Base-by-base conservation (phyloP, 306 rosid species). In the Malus asiatica region DNA sequence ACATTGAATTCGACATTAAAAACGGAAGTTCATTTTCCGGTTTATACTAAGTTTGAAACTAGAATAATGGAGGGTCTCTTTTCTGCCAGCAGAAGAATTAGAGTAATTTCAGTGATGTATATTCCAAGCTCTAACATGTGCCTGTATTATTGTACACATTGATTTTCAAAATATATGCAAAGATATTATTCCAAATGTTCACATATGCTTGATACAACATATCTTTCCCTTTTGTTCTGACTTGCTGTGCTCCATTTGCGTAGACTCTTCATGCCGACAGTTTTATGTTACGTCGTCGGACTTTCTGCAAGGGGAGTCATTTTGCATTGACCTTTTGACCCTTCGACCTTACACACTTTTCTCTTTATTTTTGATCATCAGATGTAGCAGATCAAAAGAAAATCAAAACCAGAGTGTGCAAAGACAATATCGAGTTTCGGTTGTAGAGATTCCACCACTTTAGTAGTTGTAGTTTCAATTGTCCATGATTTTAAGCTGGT, bases 31-130 rank as follows among this genome's bases (percentile, higher is more conserved):
- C 70, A 78, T 81, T 77, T 81, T 48, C 75, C 53, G 84, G 74
- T 75, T 78, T 84, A 58, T 14, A 35, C 64, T 35, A n/a, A 67
- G 58, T 65, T 25, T 69, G 84, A 35, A 79, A 77, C 84, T 81
- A 80, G 73, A 91, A 88, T 85, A 88, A 88, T 67, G 78, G 78
- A 22, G 64, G 30, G 23, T 33, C 44, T 20, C 19, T 59, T 51
- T 18, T 66, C 77, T 42, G 70, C 40, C 42, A 33, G 78, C 16
- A 35, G 29, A 40, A 42, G 42, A 70, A n/a, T 64, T 35, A 16
- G 20, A 27, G 19, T 33, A 72, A 12, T 46, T 27, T 59, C 29
- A 27, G 30, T 14, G 27, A 3, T 60, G 57, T 44, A 76, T 80
- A 79, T n/a, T 38, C 70, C 38, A 23, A 38, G 55, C 44, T 62